Evolutionary conservation across 2,329 filamentous ascomycete species (phyloP).

Genomic region (Grosmannia huntii): DNA sequence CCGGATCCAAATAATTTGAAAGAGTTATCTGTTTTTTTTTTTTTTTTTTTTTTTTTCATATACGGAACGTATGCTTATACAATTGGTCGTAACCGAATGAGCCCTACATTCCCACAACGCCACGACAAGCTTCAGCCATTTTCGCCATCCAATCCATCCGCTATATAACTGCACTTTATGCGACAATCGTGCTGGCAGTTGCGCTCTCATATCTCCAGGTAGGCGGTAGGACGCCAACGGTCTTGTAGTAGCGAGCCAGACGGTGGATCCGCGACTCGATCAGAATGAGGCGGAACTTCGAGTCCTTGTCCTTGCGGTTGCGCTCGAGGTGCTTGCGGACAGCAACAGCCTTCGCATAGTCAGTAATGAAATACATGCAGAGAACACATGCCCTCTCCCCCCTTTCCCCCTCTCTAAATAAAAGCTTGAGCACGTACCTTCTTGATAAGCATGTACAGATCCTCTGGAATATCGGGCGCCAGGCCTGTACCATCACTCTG

Average conservation of each 20-base stretch:
- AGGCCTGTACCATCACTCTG: constrained; percentile 93
- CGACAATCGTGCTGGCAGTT: constrained; percentile 86
- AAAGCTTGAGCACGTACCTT: constrained; percentile 50
- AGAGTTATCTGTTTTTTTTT: not conserved
- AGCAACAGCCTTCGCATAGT: constrained; percentile 61
- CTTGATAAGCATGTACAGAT: constrained; percentile 99
- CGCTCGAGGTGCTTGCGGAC: constrained; percentile 99
- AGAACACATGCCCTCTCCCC: not conserved
- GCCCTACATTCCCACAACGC: not conserved
- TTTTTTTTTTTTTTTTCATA: not conserved
- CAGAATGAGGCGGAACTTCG: constrained; percentile 99
- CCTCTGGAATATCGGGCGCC: constrained; percentile 96
- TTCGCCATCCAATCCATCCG: not conserved
- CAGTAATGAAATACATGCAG: not conserved
- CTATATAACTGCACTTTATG: constrained; percentile 45
- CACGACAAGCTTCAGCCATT: not conserved
- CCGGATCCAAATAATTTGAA: not conserved
- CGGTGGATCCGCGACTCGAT: constrained; percentile 99
- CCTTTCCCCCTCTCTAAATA: too few relatives aligned
- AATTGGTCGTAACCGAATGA: not conserved
- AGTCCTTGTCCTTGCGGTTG: constrained; percentile 99
- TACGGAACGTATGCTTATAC: not conserved
- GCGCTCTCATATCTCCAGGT: constrained; percentile 99
- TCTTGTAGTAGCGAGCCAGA: constrained; percentile 94
- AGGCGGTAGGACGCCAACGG: constrained; percentile 68